Evolutionary conservation across 305 asterid species (phyloP), one percentile per base, ranked within the genome.

Genomic region (Fraxinus sp.): DNA sequence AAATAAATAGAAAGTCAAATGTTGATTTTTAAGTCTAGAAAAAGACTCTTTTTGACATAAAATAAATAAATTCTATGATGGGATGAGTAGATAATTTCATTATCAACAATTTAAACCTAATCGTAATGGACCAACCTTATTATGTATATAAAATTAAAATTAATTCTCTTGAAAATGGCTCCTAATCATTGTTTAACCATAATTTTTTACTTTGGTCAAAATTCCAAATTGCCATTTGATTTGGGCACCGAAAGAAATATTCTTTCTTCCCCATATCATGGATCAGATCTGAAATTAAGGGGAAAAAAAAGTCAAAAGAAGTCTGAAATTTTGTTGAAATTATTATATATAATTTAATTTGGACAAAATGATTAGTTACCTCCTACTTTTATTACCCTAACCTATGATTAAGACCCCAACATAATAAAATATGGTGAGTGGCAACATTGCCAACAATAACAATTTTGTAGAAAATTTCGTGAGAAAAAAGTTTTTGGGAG

Each of bases 161-260:
- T 41, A 41, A 41, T 41, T 10, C 16, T 41, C 14, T 41, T 41
- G 14, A 41, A 10, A 41, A 41, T 41, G 52, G 52, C 52, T 41
- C 14, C 52, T 41, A 41, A 41, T 41, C 52, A 41, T 41, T 41
- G 52, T 41, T 41, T 41, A 41, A 41, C 16, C 52, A 10, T 11
- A 41, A 10, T 41, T 41, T 39, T 41, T 41, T 41, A 41, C 16
- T 41, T 10, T 0, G 52, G 32, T 41, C 16, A 57, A 80, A 80
- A 59, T 66, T 85, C 80, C 78, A 46, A 84, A 18, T n/a, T 9
- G 1, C 1, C 8, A 22, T 43, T 30, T 78, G 37, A 9, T 81
- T 78, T 68, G 20, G 30, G 81, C 84, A 76, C 89, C 87, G 82
- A 86, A 86, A 84, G 71, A 84, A 86, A 46, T 46, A 78, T 77